These are phyloP conservation scores for Mycocentrospora acerina DNA, from an alignment of 2,329 filamentous ascomycete species.

Conservation along the genomic window DNA sequence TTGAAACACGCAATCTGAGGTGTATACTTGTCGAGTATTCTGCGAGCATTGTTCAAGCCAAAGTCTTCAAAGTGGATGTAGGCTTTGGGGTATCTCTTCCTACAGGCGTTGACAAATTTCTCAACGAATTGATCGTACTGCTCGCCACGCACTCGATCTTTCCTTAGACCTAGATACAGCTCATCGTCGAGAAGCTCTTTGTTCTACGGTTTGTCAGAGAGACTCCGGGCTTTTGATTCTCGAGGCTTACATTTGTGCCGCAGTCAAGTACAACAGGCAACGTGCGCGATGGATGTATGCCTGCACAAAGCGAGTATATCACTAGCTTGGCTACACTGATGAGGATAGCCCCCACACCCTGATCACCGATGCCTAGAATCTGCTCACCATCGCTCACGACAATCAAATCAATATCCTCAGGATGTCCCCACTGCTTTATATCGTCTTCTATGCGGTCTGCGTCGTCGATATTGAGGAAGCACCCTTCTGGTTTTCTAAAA, in stretches of 20 bases:
- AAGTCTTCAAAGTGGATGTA: conserved; percentile 93
- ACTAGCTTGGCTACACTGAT: conserved; percentile 84
- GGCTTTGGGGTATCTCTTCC: conserved; percentile 72
- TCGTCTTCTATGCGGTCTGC: conserved; percentile 65
- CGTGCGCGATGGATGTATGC: conserved; percentile 76
- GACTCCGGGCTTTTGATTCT: too few species aligned
- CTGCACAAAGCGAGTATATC: conserved; percentile 82
- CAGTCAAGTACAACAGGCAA: conserved; percentile 83
- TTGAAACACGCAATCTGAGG: conserved; percentile 81
- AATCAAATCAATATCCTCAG: conserved; percentile 83
- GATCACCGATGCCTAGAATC: conserved; percentile 87
- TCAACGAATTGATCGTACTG: conserved; percentile 78
- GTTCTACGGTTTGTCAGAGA: conserved; percentile 52
- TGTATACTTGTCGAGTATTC: conserved; percentile 75
- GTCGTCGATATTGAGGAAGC: conserved; percentile 75
- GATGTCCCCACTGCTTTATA: conserved; percentile 66
- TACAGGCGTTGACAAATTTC: conserved; percentile 67
- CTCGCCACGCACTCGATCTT: conserved; percentile 67
- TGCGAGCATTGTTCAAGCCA: conserved; percentile 72
- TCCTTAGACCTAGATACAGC: conserved; percentile 73
- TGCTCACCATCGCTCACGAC: conserved; percentile 75
- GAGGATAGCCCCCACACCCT: conserved; percentile 80
- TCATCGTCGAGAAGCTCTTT: conserved; percentile 71
- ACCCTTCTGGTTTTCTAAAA: conserved; percentile 77
- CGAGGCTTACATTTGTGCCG: conserved; percentile 66